These are phyloP conservation scores for Pseudogymnoascus pannorum DNA, from an alignment of 2,329 filamentous ascomycete genomes.

Conservation along the genomic window DNA sequence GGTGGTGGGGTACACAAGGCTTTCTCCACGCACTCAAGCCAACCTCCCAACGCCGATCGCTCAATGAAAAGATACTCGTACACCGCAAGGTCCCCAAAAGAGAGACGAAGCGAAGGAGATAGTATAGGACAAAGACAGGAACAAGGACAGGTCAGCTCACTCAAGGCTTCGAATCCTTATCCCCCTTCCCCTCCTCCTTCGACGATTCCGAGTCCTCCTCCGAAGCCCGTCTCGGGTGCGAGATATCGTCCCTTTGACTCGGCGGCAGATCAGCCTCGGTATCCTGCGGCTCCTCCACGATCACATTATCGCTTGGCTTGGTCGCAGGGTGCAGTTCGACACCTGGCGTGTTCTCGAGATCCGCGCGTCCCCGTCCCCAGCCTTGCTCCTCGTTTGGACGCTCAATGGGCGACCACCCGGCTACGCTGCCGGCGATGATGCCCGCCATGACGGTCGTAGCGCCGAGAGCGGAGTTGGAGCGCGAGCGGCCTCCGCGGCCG, in stretches of 20 bases:
- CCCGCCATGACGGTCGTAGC: conserved; percentile 78
- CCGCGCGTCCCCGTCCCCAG: conserved; percentile 19
- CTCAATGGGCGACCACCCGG: conserved; percentile 70
- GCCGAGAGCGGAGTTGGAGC: conserved; percentile 61
- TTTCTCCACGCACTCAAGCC: not conserved
- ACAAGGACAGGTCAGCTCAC: not conserved
- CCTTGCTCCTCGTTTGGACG: conserved; percentile 56
- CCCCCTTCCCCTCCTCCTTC: not conserved
- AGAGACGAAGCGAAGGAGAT: too few species aligned
- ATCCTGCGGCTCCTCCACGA: conserved; percentile 34
- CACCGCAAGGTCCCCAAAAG: not conserved
- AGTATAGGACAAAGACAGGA: too few species aligned
- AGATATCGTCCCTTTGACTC: conserved; percentile 19
- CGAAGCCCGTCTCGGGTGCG: not conserved
- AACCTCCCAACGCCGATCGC: not conserved
- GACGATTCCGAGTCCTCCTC: not conserved
- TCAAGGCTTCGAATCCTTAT: not conserved
- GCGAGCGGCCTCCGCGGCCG: conserved; percentile 58
- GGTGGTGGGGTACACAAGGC: not conserved
- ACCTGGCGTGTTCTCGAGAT: conserved; percentile 36
- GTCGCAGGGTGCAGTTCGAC: conserved; percentile 43
- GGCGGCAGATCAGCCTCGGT: conserved; percentile 19
- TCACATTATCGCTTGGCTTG: conserved; percentile 38
- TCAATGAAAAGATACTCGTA: not conserved
- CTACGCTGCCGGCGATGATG: conserved; percentile 69